phyloP scores from a whole-genome alignment of 805 yeast genomes.

The Helenozyma baotianmanensis region DNA sequence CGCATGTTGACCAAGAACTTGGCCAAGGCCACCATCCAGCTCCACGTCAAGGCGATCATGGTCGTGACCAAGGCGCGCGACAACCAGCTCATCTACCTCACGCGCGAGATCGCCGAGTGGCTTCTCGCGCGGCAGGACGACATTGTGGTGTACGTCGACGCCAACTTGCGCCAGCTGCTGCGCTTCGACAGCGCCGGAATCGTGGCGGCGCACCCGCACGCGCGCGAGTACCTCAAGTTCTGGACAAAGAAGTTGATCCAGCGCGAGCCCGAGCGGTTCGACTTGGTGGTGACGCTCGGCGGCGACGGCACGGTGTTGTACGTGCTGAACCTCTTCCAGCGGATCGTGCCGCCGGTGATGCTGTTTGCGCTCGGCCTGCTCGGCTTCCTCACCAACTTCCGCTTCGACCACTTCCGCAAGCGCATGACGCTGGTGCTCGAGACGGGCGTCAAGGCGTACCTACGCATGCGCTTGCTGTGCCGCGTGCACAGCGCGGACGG shows the following conservation, averaged over 20 bases:
- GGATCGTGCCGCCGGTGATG: slow-evolving; percentile 45
- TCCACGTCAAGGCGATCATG: slow-evolving; percentile 67
- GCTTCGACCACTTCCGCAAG: slow-evolving; percentile 66
- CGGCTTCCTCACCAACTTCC: slow-evolving; percentile 65
- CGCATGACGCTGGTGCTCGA: slow-evolving; percentile 55
- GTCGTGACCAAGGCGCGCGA: slow-evolving; percentile 90
- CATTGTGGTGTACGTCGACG: slow-evolving; percentile 66
- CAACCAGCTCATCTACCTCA: slow-evolving; percentile 66
- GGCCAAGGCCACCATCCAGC: slow-evolving; percentile 63
- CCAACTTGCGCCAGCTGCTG: slow-evolving; percentile 54
- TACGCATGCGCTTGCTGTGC: slow-evolving; percentile 86
- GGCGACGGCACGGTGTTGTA: slow-evolving; percentile 45
- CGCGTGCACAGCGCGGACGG: slow-evolving; percentile 55
- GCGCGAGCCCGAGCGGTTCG: slow-evolving; percentile 38
- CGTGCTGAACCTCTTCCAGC: slow-evolving; percentile 39
- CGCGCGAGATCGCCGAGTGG: slow-evolving; percentile 81
- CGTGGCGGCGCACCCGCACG: slow-evolving; percentile 42
- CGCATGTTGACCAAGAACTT: slow-evolving; percentile 69
- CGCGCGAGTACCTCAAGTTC: slow-evolving; percentile 47
- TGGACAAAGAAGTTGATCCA: slow-evolving; percentile 65
- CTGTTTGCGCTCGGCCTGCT: slow-evolving; percentile 41
- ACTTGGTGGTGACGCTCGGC: slow-evolving; percentile 41
- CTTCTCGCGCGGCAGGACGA: slow-evolving; percentile 40
- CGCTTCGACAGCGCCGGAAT: slow-evolving; percentile 60
- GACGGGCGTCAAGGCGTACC: slow-evolving; percentile 66